phyloP scores from a whole-genome alignment of 768 basidiomycete genomes.

The Brasilioporus rufonigricans region DNA sequence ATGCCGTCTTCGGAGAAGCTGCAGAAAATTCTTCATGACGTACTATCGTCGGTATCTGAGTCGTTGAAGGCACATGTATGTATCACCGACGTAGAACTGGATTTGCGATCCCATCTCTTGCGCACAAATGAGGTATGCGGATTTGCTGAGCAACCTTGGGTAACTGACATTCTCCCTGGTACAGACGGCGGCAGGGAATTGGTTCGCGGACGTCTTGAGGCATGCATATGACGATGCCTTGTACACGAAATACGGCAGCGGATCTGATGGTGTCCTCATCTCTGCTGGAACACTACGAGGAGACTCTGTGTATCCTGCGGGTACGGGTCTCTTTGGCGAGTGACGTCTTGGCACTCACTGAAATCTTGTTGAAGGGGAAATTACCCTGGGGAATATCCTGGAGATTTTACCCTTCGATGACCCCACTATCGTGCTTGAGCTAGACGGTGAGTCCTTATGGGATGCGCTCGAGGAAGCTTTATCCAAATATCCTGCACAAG shows the following conservation, averaged over 20 bases:
- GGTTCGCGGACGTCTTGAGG: conserved; percentile 81
- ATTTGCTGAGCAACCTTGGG: neutral
- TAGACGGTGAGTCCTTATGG: conserved; percentile 80
- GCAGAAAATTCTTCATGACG: conserved; percentile 52
- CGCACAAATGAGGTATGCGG: conserved; percentile 63
- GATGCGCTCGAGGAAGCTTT: conserved; percentile 72
- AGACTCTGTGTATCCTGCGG: conserved; percentile 82
- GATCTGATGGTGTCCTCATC: conserved; percentile 78
- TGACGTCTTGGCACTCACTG: neutral
- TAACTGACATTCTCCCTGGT: neutral
- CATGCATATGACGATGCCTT: conserved; percentile 79
- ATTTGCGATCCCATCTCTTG: conserved; percentile 73
- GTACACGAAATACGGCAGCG: conserved; percentile 54
- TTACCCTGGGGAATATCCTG: conserved; percentile 83
- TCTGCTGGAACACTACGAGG: conserved; percentile 84
- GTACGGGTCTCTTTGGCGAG: conserved; percentile 33
- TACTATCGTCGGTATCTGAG: conserved; percentile 67
- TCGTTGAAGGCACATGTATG: conserved; percentile 77
- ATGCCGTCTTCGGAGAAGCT: conserved; percentile 57
- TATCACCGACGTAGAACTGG: conserved; percentile 60
- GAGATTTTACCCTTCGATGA: conserved; percentile 92
- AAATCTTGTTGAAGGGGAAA: conserved; percentile 44
- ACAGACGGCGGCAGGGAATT: conserved; percentile 71
- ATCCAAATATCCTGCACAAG: conserved; percentile 82
- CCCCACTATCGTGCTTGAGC: conserved; percentile 74